Evolutionary conservation across 352 stramenopile genomes (phyloP).

Genomic region (Phytophthora meadii): DNA sequence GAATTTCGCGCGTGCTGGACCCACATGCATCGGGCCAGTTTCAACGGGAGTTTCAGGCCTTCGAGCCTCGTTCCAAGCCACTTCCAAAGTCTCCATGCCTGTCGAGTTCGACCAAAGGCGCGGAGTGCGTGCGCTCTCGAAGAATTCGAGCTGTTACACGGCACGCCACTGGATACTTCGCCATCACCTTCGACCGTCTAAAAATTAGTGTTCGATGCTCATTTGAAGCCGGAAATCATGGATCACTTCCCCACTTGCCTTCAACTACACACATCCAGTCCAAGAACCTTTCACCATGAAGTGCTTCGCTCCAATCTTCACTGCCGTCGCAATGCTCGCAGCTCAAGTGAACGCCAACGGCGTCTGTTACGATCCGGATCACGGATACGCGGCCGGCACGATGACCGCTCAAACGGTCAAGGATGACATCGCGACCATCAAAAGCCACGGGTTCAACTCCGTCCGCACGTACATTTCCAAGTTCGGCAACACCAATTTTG

Average conservation of each 20-base stretch:
- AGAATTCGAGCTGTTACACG: slow-evolving; percentile 32
- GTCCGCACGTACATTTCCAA: slow-evolving; percentile 74
- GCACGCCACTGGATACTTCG: slow-evolving; percentile 30
- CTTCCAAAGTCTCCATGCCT: slow-evolving; percentile 4
- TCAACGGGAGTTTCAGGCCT: slow-evolving; percentile 17
- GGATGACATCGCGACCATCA: slow-evolving; percentile 56
- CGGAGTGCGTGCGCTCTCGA: slow-evolving; percentile 7
- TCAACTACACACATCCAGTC: slow-evolving; percentile 5
- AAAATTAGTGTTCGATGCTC: slow-evolving; percentile 8
- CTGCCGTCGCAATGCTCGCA: slow-evolving; percentile 27
- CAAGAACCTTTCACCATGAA: slow-evolving; percentile 40
- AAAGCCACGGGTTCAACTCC: slow-evolving; percentile 55
- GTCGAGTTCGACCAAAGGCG: slow-evolving; percentile 27
- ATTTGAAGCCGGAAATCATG: slow-evolving; percentile 5
- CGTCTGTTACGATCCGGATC: slow-evolving; percentile 74
- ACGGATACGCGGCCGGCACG: slow-evolving; percentile 23
- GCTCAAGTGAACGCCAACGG: slow-evolving; percentile 52
- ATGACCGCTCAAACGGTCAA: slow-evolving; percentile 35
- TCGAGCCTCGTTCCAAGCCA: slow-evolving; percentile 18
- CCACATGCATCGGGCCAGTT: slow-evolving; percentile 15
- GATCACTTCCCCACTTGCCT: slow-evolving; percentile 32
- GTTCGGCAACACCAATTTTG: slow-evolving; percentile 54
- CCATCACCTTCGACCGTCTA: background rate
- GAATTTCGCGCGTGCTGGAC: slow-evolving; percentile 9
- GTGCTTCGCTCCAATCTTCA: slow-evolving; percentile 30